These are phyloP conservation scores for Abelmoschus esculentus DNA, from an alignment of 345 rosid species.

Conservation along the genomic window DNA sequence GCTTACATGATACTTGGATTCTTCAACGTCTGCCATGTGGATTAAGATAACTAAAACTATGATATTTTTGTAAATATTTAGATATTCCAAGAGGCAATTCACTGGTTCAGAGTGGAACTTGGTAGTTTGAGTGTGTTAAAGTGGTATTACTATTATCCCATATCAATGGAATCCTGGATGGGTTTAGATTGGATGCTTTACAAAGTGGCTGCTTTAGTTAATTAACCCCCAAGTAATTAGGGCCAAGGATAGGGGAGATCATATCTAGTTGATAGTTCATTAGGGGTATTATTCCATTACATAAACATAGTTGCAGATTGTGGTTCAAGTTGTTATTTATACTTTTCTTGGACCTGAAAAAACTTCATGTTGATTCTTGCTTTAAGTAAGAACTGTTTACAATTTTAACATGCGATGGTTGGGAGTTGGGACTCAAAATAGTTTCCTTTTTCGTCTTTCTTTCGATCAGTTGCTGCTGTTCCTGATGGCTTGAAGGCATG, in stretches of 20 bases:
- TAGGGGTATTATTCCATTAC: too few relatives aligned
- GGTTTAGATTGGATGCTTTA: too few relatives aligned
- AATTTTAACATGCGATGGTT: neutral
- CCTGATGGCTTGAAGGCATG: constrained; percentile 95
- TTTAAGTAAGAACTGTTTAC: neutral
- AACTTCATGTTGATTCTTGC: neutral
- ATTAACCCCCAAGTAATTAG: too few relatives aligned
- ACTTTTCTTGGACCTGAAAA: too few relatives aligned
- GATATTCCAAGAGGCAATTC: neutral
- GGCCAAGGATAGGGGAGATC: too few relatives aligned
- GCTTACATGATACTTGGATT: neutral
- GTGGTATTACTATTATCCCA: neutral
- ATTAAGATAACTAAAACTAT: neutral
- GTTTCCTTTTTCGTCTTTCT: constrained; percentile 11
- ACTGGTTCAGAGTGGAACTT: neutral
- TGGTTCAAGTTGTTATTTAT: too few relatives aligned
- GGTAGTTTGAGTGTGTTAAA: neutral
- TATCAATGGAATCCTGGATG: too few relatives aligned
- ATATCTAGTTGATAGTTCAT: too few relatives aligned
- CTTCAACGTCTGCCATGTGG: neutral
- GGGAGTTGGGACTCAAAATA: constrained; percentile 8
- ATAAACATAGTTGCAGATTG: too few relatives aligned
- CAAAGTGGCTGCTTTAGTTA: too few relatives aligned
- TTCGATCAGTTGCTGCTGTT: constrained; percentile 60
- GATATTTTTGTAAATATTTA: neutral